Percentiles rank a stretch among this genome's conserved stretches.
Evolutionary conservation across 1,284 basidiomycete species (phyloP).

Genomic region (Cyathus pygmaeus): DNA sequence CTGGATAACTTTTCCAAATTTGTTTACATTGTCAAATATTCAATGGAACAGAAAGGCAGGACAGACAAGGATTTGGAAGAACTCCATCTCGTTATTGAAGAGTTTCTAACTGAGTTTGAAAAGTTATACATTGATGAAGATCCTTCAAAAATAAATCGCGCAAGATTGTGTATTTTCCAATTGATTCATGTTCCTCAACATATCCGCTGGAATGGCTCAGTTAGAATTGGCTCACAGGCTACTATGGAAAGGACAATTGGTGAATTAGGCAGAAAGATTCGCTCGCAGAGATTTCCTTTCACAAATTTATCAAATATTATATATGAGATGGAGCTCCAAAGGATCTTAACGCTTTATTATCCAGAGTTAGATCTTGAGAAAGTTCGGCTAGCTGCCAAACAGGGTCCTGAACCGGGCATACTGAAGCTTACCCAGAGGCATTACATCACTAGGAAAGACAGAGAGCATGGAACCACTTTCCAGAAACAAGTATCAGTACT

Average conservation of each 20-base stretch:
- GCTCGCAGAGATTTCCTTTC: conserved; percentile 24
- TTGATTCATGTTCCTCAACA: conserved; percentile 26
- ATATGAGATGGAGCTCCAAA: conserved; percentile 18
- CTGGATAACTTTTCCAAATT: conserved; percentile 32
- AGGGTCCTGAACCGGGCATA: background rate
- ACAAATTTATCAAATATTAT: conserved; percentile 25
- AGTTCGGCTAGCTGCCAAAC: background rate
- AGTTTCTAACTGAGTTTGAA: conserved; percentile 21
- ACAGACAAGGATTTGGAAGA: conserved; percentile 9
- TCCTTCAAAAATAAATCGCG: conserved; percentile 16
- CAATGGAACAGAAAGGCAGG: conserved; percentile 26
- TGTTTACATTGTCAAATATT: conserved; percentile 27
- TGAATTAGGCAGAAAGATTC: conserved; percentile 22
- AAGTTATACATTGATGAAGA: conserved; percentile 21
- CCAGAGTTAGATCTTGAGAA: conserved; percentile 1
- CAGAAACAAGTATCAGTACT: background rate
- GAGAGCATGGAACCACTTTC: background rate
- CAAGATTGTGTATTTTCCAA: conserved; percentile 26
- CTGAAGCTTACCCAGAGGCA: background rate
- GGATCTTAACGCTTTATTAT: conserved; percentile 13
- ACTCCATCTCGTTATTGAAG: conserved; percentile 14
- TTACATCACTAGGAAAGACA: background rate
- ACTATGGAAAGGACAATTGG: conserved; percentile 27
- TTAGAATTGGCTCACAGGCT: conserved; percentile 27
- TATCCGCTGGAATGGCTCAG: conserved; percentile 28